phyloP scores from a whole-genome alignment of 78 protist genomes.

The Protostelium mycophagum region DNA sequence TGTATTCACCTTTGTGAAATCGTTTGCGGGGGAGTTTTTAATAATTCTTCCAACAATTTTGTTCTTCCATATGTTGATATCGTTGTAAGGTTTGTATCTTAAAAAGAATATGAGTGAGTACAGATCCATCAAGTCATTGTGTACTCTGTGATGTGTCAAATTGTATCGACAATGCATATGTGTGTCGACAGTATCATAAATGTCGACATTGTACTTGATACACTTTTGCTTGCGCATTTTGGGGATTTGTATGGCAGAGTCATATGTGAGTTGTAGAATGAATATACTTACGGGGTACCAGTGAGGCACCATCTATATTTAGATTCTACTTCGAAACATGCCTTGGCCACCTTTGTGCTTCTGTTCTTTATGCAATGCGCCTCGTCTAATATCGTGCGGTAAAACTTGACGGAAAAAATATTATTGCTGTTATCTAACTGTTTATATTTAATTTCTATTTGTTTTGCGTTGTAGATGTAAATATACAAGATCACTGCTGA shows the following conservation, averaged over 20 bases:
- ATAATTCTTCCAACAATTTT: not conserved
- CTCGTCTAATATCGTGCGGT: constrained; percentile 19
- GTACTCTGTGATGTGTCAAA: constrained; percentile 2
- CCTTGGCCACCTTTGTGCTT: constrained; percentile 5
- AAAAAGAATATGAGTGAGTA: constrained; percentile 7
- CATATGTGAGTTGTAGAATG: too few species aligned
- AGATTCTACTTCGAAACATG: constrained; percentile 19
- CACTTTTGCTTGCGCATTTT: too few species aligned
- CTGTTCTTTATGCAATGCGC: constrained; percentile 7
- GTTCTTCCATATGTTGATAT: not conserved
- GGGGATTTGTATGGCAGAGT: too few species aligned
- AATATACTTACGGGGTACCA: constrained; percentile 55
- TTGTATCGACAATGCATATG: not conserved
- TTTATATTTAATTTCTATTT: too few species aligned
- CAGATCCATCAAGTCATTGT: constrained; percentile 32
- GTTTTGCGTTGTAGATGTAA: too few species aligned
- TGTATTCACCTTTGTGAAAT: not conserved
- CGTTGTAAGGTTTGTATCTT: constrained; percentile 1
- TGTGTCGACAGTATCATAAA: too few species aligned
- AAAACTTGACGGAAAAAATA: constrained; percentile 8
- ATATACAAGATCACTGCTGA: too few species aligned
- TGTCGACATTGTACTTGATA: too few species aligned
- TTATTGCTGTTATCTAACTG: too few species aligned
- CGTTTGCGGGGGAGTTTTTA: not conserved
- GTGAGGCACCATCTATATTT: constrained; percentile 36